Evolutionary conservation across 192 early-diverging fungal species (phyloP), one percentile per base, ranked within the genome.

Genomic region (Coemansia sp.): DNA sequence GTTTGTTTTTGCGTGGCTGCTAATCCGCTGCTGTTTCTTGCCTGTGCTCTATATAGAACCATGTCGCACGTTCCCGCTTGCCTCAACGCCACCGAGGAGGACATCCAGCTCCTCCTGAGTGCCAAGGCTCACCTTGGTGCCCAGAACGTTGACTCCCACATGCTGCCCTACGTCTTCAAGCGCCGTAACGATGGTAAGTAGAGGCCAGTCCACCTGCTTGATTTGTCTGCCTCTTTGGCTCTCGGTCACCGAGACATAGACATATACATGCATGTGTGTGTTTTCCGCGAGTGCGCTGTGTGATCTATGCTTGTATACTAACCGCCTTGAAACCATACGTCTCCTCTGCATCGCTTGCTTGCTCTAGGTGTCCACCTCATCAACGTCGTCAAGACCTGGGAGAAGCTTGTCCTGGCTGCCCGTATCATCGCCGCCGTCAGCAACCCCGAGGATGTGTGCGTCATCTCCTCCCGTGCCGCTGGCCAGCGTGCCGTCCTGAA

Each of bases 301-400:
- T n/a, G n/a, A n/a, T n/a, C n/a, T n/a, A n/a, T n/a, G n/a, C n/a
- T n/a, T n/a, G n/a, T n/a, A n/a, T n/a, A n/a, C n/a, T n/a, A n/a
- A n/a, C n/a, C n/a, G n/a, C n/a, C n/a, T n/a, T n/a, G n/a, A n/a
- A n/a, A n/a, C n/a, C n/a, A n/a, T n/a, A n/a, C n/a, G n/a, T n/a
- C n/a, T n/a, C n/a, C n/a, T n/a, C n/a, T n/a, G n/a, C n/a, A n/a
- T n/a, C n/a, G n/a, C n/a, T n/a, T n/a, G n/a, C n/a, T n/a, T n/a
- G n/a, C n/a, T n/a, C n/a, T 32, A 32, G 30, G 30, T 78, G 81
- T 99, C 69, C 83, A 98, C 87, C 82, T 99, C 80, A 95, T 99
- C 84, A 97, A 99, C 88, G 83, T 94, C 45, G 91, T 88, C 64
- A 99, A 99, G 88, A 99, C 97, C 78, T 99, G 95, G 92, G 97